Percentiles rank a stretch among this genome's conserved stretches.
Evolutionary conservation across 176 grass and related monocot genomes (phyloP).

Genomic region (Triticum aestivum): DNA sequence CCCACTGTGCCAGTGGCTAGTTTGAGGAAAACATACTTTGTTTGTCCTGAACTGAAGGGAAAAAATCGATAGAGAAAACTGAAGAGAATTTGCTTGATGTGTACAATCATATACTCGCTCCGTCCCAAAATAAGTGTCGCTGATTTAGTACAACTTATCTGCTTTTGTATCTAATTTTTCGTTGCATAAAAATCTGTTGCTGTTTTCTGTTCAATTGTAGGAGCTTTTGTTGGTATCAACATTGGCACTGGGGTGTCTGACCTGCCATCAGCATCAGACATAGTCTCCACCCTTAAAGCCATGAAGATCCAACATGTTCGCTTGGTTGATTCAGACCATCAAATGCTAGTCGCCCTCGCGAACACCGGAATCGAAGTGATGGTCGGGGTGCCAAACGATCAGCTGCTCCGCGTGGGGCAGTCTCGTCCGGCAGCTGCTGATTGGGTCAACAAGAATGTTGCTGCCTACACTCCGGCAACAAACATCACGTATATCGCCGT

Average conservation of each 20-base stretch:
- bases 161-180: neutral
- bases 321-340: conserved; percentile 73
- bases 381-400: conserved; percentile 81
- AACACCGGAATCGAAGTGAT: conserved; percentile 91
- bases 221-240: conserved; percentile 86
- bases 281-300: conserved; percentile 77
- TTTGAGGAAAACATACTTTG: neutral
- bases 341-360: conserved; percentile 79
- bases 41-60: neutral
- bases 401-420: conserved; percentile 78
- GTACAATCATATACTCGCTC: neutral
- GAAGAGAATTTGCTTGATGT: neutral
- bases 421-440: conserved; percentile 77
- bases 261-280: conserved; percentile 55
- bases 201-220: conserved; percentile 39
- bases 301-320: conserved; percentile 84
- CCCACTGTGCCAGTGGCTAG: neutral
- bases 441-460: conserved; percentile 95
- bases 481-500: conserved; percentile 97
- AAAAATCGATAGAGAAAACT: too few relatives aligned
- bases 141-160: neutral
- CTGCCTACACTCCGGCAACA: conserved; percentile 67
- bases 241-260: conserved; percentile 71
- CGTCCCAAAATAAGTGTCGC: too few relatives aligned
- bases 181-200: neutral